Evolutionary conservation across 2,329 filamentous ascomycete species (phyloP).

Genomic region (Phoma sp.): DNA sequence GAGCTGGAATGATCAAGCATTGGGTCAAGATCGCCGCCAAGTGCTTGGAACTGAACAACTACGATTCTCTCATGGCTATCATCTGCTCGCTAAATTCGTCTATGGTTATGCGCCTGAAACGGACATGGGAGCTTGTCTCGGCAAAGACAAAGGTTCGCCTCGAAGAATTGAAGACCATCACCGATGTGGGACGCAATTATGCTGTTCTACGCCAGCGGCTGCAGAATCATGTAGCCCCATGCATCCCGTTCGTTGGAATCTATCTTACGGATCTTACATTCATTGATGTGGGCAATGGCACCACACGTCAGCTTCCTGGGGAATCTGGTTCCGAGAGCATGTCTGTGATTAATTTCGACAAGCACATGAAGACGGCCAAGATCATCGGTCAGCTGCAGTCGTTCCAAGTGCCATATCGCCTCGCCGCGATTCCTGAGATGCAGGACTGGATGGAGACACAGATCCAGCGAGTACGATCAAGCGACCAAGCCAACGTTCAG

Average conservation of each 20-base stretch:
- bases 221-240: constrained; percentile 86
- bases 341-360: constrained; percentile 96
- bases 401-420: constrained; percentile 90
- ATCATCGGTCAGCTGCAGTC: constrained; percentile 95
- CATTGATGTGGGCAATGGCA: constrained; percentile 90
- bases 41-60: constrained; percentile 90
- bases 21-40: constrained; percentile 95
- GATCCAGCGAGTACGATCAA: constrained; percentile 74
- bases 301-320: constrained; percentile 75
- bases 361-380: constrained; percentile 90
- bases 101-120: constrained; percentile 83
- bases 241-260: constrained; percentile 93
- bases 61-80: constrained; percentile 95
- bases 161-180: constrained; percentile 78
- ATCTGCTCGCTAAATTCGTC: constrained; percentile 93
- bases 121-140: constrained; percentile 90
- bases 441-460: constrained; percentile 92
- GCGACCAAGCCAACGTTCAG: constrained; percentile 66
- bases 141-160: constrained; percentile 81
- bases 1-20: constrained; percentile 89
- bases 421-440: constrained; percentile 82
- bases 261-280: constrained; percentile 97
- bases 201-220: constrained; percentile 82
- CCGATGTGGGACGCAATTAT: constrained; percentile 91
- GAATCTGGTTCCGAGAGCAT: constrained; percentile 66